Conservation (phyloP, 345 rosid species). For the Cochlearia excelsa region DNA sequence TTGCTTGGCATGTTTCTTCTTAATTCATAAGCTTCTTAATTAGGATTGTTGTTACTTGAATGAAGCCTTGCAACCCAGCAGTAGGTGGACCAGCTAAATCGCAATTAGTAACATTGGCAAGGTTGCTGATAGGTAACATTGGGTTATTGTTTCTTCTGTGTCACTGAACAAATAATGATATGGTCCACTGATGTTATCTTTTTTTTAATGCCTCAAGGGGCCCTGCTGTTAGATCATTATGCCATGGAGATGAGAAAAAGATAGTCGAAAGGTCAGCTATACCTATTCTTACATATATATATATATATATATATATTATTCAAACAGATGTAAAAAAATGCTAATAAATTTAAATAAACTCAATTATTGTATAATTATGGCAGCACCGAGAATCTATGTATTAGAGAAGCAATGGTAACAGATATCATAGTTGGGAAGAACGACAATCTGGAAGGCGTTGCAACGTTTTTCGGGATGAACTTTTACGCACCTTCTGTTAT, state of each 20-base stretch:
- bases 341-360: slow-evolving; percentile 13
- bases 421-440: slow-evolving; percentile 86
- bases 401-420: slow-evolving; percentile 97
- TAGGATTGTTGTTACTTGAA: slow-evolving; percentile 12
- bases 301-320: background rate
- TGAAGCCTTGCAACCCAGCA: slow-evolving; percentile 98
- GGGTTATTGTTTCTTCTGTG: no score
- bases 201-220: slow-evolving; percentile 81
- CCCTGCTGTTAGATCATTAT: slow-evolving; percentile 92
- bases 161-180: no score
- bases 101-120: slow-evolving; percentile 90
- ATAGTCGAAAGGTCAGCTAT: slow-evolving; percentile 71
- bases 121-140: slow-evolving; percentile 69
- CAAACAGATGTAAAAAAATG: background rate
- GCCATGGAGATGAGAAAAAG: slow-evolving; percentile 73
- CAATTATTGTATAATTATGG: slow-evolving; percentile 17
- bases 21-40: no score
- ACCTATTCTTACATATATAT: slow-evolving; percentile 17
- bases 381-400: slow-evolving; percentile 83
- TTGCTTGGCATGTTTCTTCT: slow-evolving; percentile 89
- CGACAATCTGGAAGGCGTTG: slow-evolving; percentile 85
- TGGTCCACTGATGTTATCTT: background rate
- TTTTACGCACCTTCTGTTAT: slow-evolving; percentile 88
- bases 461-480: slow-evolving; percentile 90
- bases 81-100: slow-evolving; percentile 98